Evolutionary conservation across 345 rosid species (phyloP).

Genomic region (Gossypium raimondii): DNA sequence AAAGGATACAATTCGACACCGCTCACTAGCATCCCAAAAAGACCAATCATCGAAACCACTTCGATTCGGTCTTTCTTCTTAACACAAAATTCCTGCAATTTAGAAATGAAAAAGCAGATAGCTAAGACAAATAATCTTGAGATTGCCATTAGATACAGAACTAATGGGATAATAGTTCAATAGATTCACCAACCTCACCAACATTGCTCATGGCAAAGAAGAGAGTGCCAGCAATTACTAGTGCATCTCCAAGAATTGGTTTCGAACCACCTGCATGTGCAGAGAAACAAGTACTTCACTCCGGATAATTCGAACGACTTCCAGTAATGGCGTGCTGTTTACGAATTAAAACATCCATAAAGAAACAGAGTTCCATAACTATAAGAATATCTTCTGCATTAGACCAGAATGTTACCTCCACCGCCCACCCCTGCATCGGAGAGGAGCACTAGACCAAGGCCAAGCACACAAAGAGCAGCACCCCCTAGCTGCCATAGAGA

Average conservation of each 20-base stretch:
- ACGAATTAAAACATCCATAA: not conserved
- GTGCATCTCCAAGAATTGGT: conserved; percentile 45
- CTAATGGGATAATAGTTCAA: not conserved
- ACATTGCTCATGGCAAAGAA: conserved; percentile 55
- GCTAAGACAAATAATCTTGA: not conserved
- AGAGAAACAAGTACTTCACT: not conserved
- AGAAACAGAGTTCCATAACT: too few species aligned
- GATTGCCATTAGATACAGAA: not conserved
- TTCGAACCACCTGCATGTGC: conserved; percentile 38
- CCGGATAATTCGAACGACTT: not conserved
- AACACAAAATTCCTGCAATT: conserved; percentile 54
- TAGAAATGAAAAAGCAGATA: not conserved
- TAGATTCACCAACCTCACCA: conserved; percentile 41
- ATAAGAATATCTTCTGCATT: not conserved
- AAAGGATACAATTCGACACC: conserved; percentile 46
- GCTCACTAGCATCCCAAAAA: conserved; percentile 44
- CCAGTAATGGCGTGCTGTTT: not conserved
- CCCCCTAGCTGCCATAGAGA: conserved; percentile 50
- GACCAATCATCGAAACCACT: conserved; percentile 49
- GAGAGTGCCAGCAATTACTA: conserved; percentile 43
- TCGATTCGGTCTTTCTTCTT: conserved; percentile 49
- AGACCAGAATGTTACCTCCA: conserved; percentile 35
- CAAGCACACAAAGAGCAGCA: conserved; percentile 45
- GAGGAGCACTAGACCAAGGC: conserved; percentile 54
- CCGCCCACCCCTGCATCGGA: conserved; percentile 58